Conservation (phyloP, 2,329 filamentous ascomycete genomes). For the Elsinoe batatas region DNA sequence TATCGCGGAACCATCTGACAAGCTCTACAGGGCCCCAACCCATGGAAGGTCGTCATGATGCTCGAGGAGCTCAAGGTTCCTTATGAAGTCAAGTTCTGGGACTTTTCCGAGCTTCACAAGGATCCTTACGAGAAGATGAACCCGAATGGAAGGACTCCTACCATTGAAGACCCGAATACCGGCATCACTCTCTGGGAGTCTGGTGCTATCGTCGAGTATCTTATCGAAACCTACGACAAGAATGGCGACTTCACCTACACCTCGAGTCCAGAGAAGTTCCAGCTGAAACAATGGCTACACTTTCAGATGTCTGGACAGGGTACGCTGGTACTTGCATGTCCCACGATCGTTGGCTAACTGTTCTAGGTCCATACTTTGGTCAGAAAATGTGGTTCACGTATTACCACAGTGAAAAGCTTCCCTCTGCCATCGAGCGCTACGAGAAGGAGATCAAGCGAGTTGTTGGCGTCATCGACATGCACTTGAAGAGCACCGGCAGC, state of each 20-base stretch:
- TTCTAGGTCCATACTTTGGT: conserved; percentile 39
- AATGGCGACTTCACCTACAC: conserved; percentile 33
- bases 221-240: conserved; percentile 36
- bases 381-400: conserved; percentile 31
- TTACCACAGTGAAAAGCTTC: conserved; percentile 34
- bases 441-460: conserved; percentile 39
- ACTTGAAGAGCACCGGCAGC: conserved; percentile 25
- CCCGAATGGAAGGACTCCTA: conserved; percentile 36
- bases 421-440: conserved; percentile 39
- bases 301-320: conserved; percentile 11
- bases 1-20: not conserved
- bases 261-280: conserved; percentile 27
- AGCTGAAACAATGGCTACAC: conserved; percentile 30
- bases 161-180: conserved; percentile 39
- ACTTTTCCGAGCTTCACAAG: conserved; percentile 33
- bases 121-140: conserved; percentile 31
- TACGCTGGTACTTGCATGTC: not conserved
- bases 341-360: conserved; percentile 13
- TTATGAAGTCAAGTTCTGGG: conserved; percentile 29
- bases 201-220: conserved; percentile 24
- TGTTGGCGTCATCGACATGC: conserved; percentile 35
- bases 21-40: conserved; percentile 28
- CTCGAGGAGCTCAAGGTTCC: conserved; percentile 36
- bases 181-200: conserved; percentile 32
- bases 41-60: conserved; percentile 37